Conservation (phyloP, 768 basidiomycete species). For the Macrolepiota albuminosa region DNA sequence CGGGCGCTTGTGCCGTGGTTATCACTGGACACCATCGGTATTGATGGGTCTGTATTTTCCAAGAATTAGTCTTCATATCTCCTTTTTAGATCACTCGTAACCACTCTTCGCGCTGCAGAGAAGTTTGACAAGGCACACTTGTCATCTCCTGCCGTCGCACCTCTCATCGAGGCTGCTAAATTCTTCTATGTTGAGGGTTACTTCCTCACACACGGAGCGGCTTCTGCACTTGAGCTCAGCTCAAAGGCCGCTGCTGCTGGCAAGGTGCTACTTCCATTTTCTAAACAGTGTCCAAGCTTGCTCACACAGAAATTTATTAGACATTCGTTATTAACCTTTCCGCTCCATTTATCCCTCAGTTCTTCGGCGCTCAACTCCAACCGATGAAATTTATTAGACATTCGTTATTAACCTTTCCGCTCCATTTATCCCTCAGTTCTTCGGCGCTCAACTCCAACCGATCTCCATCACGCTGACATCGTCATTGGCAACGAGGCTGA, state of each 20-base stretch:
- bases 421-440: slow-evolving; percentile 96
- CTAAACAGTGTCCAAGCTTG: neutral
- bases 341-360: slow-evolving; percentile 95
- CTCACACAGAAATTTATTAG: slow-evolving; percentile 31
- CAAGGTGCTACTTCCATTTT: slow-evolving; percentile 48
- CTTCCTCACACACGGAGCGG: slow-evolving; percentile 92
- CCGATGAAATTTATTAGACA: slow-evolving; percentile 57
- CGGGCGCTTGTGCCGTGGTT: slow-evolving; percentile 95
- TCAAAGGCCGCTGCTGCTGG: slow-evolving; percentile 69
- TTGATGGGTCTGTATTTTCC: neutral
- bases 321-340: slow-evolving; percentile 91
- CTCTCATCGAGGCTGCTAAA: slow-evolving; percentile 74
- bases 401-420: slow-evolving; percentile 94
- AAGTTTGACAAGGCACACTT: slow-evolving; percentile 83
- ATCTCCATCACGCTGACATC: slow-evolving; percentile 79
- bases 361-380: slow-evolving; percentile 81
- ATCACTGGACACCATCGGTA: slow-evolving; percentile 92
- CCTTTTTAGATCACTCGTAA: slow-evolving; percentile 76
- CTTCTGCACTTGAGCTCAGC: slow-evolving; percentile 66
- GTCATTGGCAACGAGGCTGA: slow-evolving; percentile 97
- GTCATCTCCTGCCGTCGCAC: slow-evolving; percentile 65
- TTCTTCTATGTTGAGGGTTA: slow-evolving; percentile 94
- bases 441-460: slow-evolving; percentile 73
- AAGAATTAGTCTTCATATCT: neutral
- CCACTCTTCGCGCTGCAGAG: slow-evolving; percentile 86